A percentile compares a stretch with the other conserved stretches of the same genome.
Conservation (phyloP, 371 early-diverging fungal species). For the Apophysomyces ossiformis region DNA sequence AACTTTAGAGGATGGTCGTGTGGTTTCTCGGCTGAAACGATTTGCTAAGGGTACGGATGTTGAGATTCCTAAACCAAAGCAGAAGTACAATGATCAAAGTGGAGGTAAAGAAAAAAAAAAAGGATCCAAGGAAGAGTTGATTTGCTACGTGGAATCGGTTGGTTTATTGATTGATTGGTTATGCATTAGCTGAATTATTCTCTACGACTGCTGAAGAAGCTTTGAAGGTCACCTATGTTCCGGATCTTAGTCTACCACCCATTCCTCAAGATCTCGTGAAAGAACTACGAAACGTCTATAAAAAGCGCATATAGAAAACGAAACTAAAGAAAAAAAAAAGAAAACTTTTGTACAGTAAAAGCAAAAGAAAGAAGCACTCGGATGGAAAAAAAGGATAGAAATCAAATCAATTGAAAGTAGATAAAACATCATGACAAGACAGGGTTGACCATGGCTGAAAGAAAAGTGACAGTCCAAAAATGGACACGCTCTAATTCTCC, state of each 20-base stretch:
- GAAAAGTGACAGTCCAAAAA: too few relatives aligned
- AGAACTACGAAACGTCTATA: slow-evolving; percentile 49
- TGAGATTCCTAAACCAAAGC: slow-evolving; percentile 49
- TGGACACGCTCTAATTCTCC: not conserved
- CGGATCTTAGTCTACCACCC: slow-evolving; percentile 31
- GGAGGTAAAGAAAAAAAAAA: slow-evolving; percentile 23
- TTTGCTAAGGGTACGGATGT: slow-evolving; percentile 53
- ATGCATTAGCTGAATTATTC: slow-evolving; percentile 34
- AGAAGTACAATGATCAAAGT: slow-evolving; percentile 44
- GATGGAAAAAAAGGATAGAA: too few relatives aligned
- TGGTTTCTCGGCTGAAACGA: slow-evolving; percentile 42
- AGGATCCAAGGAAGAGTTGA: not conserved
- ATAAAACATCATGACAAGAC: too few relatives aligned
- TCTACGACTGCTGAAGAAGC: slow-evolving; percentile 44
- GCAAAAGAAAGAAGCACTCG: not conserved
- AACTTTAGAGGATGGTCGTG: slow-evolving; percentile 44
- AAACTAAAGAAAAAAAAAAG: not conserved
- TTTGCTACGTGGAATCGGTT: too few relatives aligned
- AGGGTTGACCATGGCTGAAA: too few relatives aligned
- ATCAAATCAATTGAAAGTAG: too few relatives aligned
- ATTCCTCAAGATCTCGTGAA: slow-evolving; percentile 41
- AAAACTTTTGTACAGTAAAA: not conserved
- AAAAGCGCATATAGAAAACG: slow-evolving; percentile 20
- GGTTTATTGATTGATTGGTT: too few relatives aligned
- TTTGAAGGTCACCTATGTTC: slow-evolving; percentile 36